Conservation (phyloP, 768 basidiomycete species). For the Termitomyces sp. region DNA sequence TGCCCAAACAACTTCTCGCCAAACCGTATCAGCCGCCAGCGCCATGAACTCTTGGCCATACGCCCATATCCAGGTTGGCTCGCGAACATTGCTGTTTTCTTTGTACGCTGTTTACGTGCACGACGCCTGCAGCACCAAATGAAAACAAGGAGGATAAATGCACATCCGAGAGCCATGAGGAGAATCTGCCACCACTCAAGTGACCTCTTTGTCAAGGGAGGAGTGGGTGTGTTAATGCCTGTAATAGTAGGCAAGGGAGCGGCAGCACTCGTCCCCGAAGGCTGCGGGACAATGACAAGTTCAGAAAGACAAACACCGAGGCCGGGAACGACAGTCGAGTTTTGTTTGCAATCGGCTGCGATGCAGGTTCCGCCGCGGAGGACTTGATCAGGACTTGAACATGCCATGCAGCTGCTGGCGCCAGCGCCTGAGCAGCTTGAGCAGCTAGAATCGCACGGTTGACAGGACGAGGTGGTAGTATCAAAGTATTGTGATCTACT, state of each 20-base stretch:
- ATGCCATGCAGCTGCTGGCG: constrained; percentile 52
- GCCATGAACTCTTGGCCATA: constrained; percentile 40
- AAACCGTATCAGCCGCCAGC: constrained; percentile 50
- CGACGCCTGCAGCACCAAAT: constrained; percentile 68
- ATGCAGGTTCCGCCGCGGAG: constrained; percentile 51
- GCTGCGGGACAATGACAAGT: constrained; percentile 50
- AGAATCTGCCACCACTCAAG: constrained; percentile 84
- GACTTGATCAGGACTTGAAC: constrained; percentile 45
- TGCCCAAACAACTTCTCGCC: constrained; percentile 61
- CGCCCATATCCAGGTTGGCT: constrained; percentile 36
- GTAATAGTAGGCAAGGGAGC: constrained; percentile 51
- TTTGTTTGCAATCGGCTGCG: constrained; percentile 54
- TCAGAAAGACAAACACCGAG: constrained; percentile 79
- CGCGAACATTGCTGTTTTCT: constrained; percentile 64
- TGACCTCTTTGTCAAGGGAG: constrained; percentile 24
- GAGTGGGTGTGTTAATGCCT: constrained; percentile 51
- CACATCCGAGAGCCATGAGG: constrained; percentile 77
- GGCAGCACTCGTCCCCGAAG: constrained; percentile 44
- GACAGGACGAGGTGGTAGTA: constrained; percentile 54
- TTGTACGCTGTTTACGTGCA: constrained; percentile 62
- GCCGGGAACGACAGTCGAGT: constrained; percentile 55
- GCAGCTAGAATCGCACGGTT: constrained; percentile 65
- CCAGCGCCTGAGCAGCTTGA: constrained; percentile 60
- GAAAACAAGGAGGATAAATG: constrained; percentile 70
- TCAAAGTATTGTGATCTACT: constrained; percentile 70